Evolutionary conservation across 352 stramenopile species (phyloP), one percentile per base, ranked within the genome.

Genomic region (Phytophthora melonis): DNA sequence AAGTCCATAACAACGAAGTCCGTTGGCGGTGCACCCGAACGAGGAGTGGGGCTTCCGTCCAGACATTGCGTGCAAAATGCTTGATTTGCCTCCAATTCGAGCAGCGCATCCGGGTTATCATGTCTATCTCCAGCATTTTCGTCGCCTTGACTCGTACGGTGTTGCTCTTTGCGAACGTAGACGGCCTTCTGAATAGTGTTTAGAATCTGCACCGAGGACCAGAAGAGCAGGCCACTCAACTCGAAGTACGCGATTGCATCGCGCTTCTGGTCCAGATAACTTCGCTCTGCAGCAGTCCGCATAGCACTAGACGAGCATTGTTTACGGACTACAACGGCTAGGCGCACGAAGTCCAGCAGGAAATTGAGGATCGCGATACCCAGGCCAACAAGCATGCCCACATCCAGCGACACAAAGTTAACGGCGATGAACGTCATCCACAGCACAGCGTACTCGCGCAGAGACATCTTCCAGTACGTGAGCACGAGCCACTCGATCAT

Each of bases 401-500:
- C 84, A 75, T 99, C 95, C 19, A 99, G 92, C 18, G 93, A 96
- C 23, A 97, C 73, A 41, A 89, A 80, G 72, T 98, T 97, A 70
- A 99, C 97, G 6, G 94, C 81, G 34, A 87, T 75, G 84, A 99
- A 99, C 30, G 97, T 99, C 13, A 86, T 66, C 67, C 98, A 82
- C 7, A 96, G 83, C 72, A 99, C 88, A 4, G 90, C 64, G 75
- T 99, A 99, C 81, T 99, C 97, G 19, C 87, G 83, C 57, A 78
- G 58, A 9, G 92, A 81, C 49, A 95, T 77, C 68, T 93, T 93
- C 73, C 88, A 78, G 70, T 83, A 90, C 30, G 91, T 86, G 55
- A 90, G 79, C 43, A 93, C 73, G 61, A 99, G 88, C 97, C 97
- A 99, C 77, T 99, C 97, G 67, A 95, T 82, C 90, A 99, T 93